Evolutionary conservation across 345 rosid species (phyloP), one percentile per base, ranked within the genome.

Genomic region (Capsella bursapastoris): DNA sequence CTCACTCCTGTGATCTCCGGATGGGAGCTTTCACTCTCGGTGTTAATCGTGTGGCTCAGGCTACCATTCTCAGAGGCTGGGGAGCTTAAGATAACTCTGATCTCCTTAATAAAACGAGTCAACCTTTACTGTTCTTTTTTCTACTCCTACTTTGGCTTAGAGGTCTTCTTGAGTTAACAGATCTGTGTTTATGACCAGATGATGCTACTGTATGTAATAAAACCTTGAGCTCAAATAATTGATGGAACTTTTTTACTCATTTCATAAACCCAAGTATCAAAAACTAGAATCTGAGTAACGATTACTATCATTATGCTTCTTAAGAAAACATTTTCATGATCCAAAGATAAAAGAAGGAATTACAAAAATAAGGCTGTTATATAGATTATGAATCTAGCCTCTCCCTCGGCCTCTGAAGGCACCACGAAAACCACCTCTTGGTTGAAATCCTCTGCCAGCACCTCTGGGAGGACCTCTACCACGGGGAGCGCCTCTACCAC

Each of bases 11-110:
- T 4, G 91, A 95, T 61, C 96, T 90, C 35, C 93, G 99, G 5
- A 92, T 95, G 98, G 99, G 99, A 72, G 99, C 99, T 53, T 95
- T 92, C 83, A 92, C 97, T 9, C 89, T 95, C 1, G 99, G 98
- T 25, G 94, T 95, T 57, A 95, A 92, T 74, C 94, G 99, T 0
- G 99, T 95, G 4, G 99, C 98, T 2, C 87, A 84, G 35, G 98
- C 99, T 3, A 95, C 99, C 1, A 79, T 87, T 72, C 97, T 92
- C 31, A 72, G 96, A 58, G 99, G 99, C 7, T 95, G 97, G 99
- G 98, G 80, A 80, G 98, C 98, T 69, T 95, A 61, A 88, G 72
- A 13, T 16, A 22, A 11, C 40, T 48, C 61, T 57, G 7, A 1
- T 37, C 69, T 14, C 31, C 12, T 57, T 18, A 78, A 66, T 66